Evolutionary conservation across 192 early-diverging fungal genomes (phyloP).

Genomic region (Coemansia sp.): DNA sequence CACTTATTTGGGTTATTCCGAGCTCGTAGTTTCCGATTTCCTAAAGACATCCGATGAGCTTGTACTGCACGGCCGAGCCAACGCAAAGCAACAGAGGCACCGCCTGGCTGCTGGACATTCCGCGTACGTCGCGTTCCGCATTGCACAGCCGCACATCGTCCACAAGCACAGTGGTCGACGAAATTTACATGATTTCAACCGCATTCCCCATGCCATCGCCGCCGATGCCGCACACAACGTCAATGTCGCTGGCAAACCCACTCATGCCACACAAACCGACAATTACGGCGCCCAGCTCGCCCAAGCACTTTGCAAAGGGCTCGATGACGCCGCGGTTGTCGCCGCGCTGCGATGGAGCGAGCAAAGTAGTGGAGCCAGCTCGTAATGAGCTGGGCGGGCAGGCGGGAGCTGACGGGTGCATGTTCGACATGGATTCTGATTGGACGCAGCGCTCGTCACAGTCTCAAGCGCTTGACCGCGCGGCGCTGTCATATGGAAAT

Average conservation of each 20-base stretch:
- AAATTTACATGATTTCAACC: conserved; percentile 5
- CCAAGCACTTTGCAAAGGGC: conserved; percentile 4
- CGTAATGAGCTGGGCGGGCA: not conserved
- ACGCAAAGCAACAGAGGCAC: conserved; percentile 5
- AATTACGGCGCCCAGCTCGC: conserved; percentile 9
- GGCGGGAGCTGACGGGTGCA: conserved; percentile 12
- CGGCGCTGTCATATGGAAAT: conserved; percentile 21
- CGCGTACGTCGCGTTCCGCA: conserved; percentile 4
- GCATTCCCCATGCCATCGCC: conserved; percentile 5
- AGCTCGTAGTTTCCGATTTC: not conserved
- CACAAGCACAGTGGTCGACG: conserved; percentile 29
- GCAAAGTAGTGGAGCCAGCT: not conserved
- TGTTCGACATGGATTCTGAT: conserved; percentile 50
- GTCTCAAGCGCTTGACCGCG: conserved; percentile 8
- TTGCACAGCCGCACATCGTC: conserved; percentile 40
- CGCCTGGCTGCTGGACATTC: conserved; percentile 12
- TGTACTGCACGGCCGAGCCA: conserved; percentile 7
- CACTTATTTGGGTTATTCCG: not conserved
- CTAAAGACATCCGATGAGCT: not conserved
- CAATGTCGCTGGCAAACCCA: conserved; percentile 1
- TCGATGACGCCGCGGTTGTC: conserved; percentile 4
- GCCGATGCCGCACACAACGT: conserved; percentile 7
- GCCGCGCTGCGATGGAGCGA: conserved; percentile 12
- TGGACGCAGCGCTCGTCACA: conserved; percentile 7
- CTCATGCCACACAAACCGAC: conserved; percentile 4